phyloP scores from a whole-genome alignment of 768 basidiomycete genomes.

The Suillus tomentosus region DNA sequence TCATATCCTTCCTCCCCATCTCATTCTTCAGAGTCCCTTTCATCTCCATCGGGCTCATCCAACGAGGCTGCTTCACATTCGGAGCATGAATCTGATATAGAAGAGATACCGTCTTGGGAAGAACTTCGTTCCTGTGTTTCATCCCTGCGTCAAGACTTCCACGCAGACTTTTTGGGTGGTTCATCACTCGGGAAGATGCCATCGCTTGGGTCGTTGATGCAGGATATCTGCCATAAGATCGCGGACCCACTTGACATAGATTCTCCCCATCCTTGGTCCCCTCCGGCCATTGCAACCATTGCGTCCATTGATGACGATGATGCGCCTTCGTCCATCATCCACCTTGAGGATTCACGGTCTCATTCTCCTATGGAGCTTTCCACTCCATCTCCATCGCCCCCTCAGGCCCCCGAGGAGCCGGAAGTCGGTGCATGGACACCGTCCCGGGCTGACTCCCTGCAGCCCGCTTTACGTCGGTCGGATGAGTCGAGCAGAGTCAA shows the following conservation, averaged over 20 bases:
- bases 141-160: constrained; percentile 18
- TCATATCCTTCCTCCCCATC: constrained; percentile 30
- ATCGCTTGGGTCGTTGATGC: constrained; percentile 33
- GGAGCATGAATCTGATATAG: constrained; percentile 54
- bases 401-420: constrained; percentile 36
- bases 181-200: constrained; percentile 31
- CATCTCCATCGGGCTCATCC: constrained; percentile 43
- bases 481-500: constrained; percentile 5
- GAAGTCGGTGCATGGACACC: constrained; percentile 45
- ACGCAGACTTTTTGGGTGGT: constrained; percentile 13
- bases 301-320: constrained; percentile 14
- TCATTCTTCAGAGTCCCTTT: constrained; percentile 37
- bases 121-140: constrained; percentile 20
- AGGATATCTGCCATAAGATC: constrained; percentile 26
- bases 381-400: constrained; percentile 38
- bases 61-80: constrained; percentile 32
- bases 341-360: constrained; percentile 34
- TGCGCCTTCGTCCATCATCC: constrained; percentile 14
- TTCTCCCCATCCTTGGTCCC: constrained; percentile 21
- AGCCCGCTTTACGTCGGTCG: constrained; percentile 11
- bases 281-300: constrained; percentile 16
- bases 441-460: constrained; percentile 38
- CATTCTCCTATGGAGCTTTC: constrained; percentile 52
- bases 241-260: constrained; percentile 14
- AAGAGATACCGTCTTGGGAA: constrained; percentile 40